These are phyloP conservation scores for Diplocarpon rosae DNA, from an alignment of 2,329 filamentous ascomycete genomes.

Conservation along the genomic window DNA sequence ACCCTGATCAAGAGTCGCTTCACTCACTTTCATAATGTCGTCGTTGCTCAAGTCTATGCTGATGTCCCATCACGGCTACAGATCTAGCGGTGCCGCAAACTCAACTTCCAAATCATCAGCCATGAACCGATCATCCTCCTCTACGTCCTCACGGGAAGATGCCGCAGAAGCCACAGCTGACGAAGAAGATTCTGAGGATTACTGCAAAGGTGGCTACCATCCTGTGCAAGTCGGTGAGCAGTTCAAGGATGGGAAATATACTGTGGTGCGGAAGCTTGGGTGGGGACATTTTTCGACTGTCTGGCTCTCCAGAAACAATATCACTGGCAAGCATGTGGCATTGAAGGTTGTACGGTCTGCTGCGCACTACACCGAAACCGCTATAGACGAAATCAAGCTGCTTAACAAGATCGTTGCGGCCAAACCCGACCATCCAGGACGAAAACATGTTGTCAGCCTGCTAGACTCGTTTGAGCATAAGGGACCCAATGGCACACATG, in stretches of 20 bases:
- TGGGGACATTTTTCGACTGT: conserved; percentile 99
- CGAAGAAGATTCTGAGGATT: conserved; percentile 97
- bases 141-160: conserved; percentile 72
- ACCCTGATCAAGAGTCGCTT: conserved; percentile 6
- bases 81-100: conserved; percentile 21
- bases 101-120: conserved; percentile 18
- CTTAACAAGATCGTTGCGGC: conserved; percentile 94
- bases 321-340: conserved; percentile 84
- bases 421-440: conserved; percentile 86
- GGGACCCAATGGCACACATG: conserved; percentile 88
- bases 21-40: conserved; percentile 18
- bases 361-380: conserved; percentile 97
- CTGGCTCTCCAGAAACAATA: conserved; percentile 74
- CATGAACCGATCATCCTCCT: conserved; percentile 41
- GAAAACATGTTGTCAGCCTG: conserved; percentile 89
- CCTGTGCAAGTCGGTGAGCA: conserved; percentile 89
- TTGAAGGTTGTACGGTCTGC: conserved; percentile 96
- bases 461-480: conserved; percentile 97
- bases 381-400: conserved; percentile 96
- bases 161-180: conserved; percentile 85
- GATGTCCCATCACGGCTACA: conserved; percentile 22
- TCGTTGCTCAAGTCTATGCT: conserved; percentile 23
- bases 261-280: conserved; percentile 87
- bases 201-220: conserved; percentile 98
- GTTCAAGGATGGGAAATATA: conserved; percentile 97